phyloP scores from a whole-genome alignment of 345 rosid genomes.

The Erysimum cheiranthoides region DNA sequence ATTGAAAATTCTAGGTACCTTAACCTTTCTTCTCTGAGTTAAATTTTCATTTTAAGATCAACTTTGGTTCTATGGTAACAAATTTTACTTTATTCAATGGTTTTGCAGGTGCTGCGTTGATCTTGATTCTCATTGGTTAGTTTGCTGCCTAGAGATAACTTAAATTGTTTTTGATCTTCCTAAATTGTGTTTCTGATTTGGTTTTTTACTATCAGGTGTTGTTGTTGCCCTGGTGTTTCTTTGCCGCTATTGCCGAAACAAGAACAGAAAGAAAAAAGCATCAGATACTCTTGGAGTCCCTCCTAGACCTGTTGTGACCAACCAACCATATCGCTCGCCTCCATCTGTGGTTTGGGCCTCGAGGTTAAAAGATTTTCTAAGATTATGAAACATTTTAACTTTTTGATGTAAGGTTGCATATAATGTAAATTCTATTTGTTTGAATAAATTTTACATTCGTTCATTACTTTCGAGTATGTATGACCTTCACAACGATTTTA shows the following conservation, averaged over 20 bases:
- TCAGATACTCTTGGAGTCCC: background rate
- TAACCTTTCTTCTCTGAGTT: background rate
- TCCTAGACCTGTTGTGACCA: background rate
- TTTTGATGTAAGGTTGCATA: too few species aligned
- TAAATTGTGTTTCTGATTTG: background rate
- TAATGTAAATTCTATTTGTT: too few species aligned
- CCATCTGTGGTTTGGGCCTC: too few species aligned
- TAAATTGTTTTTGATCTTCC: background rate
- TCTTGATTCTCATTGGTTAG: conserved; percentile 11
- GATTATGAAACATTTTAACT: too few species aligned
- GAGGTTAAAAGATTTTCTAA: too few species aligned
- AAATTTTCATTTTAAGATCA: background rate
- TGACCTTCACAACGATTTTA: background rate
- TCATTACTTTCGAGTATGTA: too few species aligned
- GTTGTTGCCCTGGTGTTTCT: background rate
- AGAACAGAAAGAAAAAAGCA: background rate
- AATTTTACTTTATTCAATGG: background rate
- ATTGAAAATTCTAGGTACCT: background rate
- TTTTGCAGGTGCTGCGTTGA: background rate
- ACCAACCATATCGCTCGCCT: too few species aligned
- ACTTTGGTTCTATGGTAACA: background rate
- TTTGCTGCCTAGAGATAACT: background rate
- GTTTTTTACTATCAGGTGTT: background rate
- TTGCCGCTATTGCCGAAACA: background rate
- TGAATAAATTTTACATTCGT: too few species aligned